These are phyloP conservation scores for Aphanomyces invadans DNA, from an alignment of 352 stramenopile species.

Conservation along the genomic window DNA sequence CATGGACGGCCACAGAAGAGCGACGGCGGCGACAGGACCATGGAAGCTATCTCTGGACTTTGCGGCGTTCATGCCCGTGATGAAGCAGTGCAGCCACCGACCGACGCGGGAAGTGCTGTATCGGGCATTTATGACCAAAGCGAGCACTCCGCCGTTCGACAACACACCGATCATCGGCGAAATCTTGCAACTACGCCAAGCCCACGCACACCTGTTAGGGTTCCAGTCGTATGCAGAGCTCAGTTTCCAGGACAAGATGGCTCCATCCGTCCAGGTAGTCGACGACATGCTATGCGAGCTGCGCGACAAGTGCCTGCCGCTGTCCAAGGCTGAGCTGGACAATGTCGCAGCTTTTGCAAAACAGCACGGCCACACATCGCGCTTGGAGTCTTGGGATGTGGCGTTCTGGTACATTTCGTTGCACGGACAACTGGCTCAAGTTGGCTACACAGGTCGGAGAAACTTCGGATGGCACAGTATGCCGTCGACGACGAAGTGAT, in stretches of 20 bases:
- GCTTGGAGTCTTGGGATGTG: constrained; percentile 91
- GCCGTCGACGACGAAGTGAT: constrained; percentile 95
- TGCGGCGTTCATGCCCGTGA: constrained; percentile 91
- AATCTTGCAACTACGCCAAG: constrained; percentile 86
- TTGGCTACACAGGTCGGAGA: constrained; percentile 63
- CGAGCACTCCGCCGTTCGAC: constrained; percentile 78
- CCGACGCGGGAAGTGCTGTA: constrained; percentile 90
- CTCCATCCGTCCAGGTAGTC: constrained; percentile 83
- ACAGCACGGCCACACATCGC: constrained; percentile 54
- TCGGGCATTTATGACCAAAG: constrained; percentile 86
- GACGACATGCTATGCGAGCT: constrained; percentile 91
- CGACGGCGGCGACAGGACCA: constrained; percentile 76
- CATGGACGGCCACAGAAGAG: constrained; percentile 36
- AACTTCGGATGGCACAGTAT: constrained; percentile 93
- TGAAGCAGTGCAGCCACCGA: constrained; percentile 91
- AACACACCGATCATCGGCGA: constrained; percentile 93
- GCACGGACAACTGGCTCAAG: background rate
- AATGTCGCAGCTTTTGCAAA: constrained; percentile 84
- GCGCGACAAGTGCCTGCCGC: constrained; percentile 86
- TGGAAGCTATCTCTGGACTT: constrained; percentile 94
- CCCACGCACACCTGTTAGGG: constrained; percentile 88
- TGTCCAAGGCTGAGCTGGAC: constrained; percentile 86
- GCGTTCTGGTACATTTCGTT: constrained; percentile 73
- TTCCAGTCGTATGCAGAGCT: constrained; percentile 91
- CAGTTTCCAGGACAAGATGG: constrained; percentile 94